These are phyloP conservation scores for Lactifluus hygrophoroides DNA, from an alignment of 768 basidiomycete species.

Conservation along the genomic window DNA sequence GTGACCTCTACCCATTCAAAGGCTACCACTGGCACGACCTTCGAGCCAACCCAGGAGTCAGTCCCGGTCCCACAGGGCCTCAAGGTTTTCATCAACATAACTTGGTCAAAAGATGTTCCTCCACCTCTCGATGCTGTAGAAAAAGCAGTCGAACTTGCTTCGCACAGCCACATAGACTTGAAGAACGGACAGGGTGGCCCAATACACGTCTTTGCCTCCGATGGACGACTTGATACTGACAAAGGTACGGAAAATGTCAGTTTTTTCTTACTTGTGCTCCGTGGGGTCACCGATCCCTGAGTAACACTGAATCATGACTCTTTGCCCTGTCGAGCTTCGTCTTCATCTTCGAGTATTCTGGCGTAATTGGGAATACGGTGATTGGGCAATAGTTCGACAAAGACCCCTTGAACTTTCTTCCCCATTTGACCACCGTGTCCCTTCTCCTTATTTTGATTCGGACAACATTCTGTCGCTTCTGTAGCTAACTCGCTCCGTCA, in stretches of 20 bases:
- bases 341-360: not conserved
- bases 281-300: not conserved
- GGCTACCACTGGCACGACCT: no score
- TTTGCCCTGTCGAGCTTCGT: not conserved
- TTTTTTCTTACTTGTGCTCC: not conserved
- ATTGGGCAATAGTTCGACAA: not conserved
- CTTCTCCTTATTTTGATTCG: not conserved
- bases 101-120: slow-evolving; percentile 61
- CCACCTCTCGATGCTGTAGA: slow-evolving; percentile 56
- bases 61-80: slow-evolving; percentile 36
- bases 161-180: slow-evolving; percentile 36
- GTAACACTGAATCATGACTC: not conserved
- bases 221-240: slow-evolving; percentile 52
- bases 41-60: slow-evolving; percentile 24
- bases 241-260: slow-evolving; percentile 42
- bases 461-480: not conserved
- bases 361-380: not conserved
- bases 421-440: not conserved
- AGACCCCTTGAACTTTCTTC: not conserved
- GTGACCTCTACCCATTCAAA: slow-evolving; percentile 2
- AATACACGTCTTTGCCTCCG: slow-evolving; percentile 66
- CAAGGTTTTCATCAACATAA: slow-evolving; percentile 71
- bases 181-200: slow-evolving; percentile 38
- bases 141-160: slow-evolving; percentile 48
- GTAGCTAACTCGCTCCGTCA: not conserved